These are phyloP conservation scores for Globisporangium carolinianum DNA, from an alignment of 352 stramenopile species.

Conservation along the genomic window DNA sequence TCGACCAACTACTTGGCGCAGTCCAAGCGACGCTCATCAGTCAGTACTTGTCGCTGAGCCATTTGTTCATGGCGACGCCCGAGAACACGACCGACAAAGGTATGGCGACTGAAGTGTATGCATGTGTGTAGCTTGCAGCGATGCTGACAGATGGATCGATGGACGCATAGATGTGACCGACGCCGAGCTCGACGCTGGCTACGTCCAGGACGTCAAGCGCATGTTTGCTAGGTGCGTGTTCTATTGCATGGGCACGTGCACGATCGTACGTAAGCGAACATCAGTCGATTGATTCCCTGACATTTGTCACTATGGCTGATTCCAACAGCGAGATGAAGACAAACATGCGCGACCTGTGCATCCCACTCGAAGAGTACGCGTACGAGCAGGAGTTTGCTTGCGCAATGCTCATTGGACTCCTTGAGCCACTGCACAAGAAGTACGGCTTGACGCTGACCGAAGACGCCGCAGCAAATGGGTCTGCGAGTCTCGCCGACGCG, in stretches of 20 bases:
- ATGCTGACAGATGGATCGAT: no score
- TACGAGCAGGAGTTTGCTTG: constrained; percentile 76
- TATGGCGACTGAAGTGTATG: constrained; percentile 7
- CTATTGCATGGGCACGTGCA: neutral
- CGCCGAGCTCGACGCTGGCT: constrained; percentile 63
- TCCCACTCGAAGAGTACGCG: constrained; percentile 77
- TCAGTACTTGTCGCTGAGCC: constrained; percentile 58
- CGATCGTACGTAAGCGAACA: no score
- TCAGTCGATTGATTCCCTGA: neutral
- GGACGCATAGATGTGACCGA: constrained; percentile 16
- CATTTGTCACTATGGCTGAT: neutral
- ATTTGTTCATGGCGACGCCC: constrained; percentile 71
- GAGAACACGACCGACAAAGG: constrained; percentile 61
- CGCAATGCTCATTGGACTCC: constrained; percentile 57
- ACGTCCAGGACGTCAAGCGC: constrained; percentile 54
- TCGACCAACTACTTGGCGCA: constrained; percentile 63
- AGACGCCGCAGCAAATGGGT: neutral
- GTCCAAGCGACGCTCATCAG: constrained; percentile 62
- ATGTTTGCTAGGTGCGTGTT: constrained; percentile 34
- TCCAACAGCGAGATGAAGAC: constrained; percentile 72
- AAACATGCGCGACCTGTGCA: constrained; percentile 78
- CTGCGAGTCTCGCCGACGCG: constrained; percentile 5
- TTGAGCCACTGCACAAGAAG: constrained; percentile 71
- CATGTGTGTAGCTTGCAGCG: neutral
- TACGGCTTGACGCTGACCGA: constrained; percentile 40